Base-by-base conservation (phyloP, 2,329 filamentous ascomycete species). In the Colletotrichum zoysiae region DNA sequence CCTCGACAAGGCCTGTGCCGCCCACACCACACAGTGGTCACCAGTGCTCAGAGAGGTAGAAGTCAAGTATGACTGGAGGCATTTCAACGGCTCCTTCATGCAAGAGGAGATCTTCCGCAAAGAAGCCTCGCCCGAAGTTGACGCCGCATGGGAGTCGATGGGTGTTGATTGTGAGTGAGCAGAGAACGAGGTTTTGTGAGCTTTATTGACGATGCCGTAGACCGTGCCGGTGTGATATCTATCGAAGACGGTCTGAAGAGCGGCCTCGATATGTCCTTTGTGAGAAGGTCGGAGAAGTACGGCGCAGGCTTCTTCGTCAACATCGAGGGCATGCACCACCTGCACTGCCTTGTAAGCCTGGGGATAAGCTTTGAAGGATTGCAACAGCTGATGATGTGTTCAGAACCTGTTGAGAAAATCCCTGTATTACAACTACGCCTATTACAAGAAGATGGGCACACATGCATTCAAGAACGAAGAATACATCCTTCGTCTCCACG, bases 241-340 rank as follows among this genome's bases (percentile, higher is more conserved):
- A 78, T 81, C 2, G 80, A 85, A 8, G 84, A 89, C 55, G 88
- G 87, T 0, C 76, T 82, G 23, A 76, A 77, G 16, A 87, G 86
- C 5, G 89, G 88, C 0, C 79, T 91, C n/a, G 81, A 83, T 0
- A 74, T 76, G 7, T 84, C 86, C 26, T 88, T 90, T 70, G 88
- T 91, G 9, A 86, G 88, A 74, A 82, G 90, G 23, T 83, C 81
- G 8, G 78, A 83, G 4, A 83, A 87, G 63, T 86, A 91, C 74
- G 89, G 89, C 0, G 88, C 88, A 35, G 89, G 89, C 0, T 91
- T 85, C 77, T 80, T 87, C 3, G 87, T 86, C n/a, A 88, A 89
- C 51, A 83, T 89, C 1, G 86, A 89, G 76, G 87, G 86, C 8
- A 79, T 88, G 78, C 86, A 89, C 75, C 87, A 89, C 71, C 76